A percentile compares a stretch with the other conserved stretches of the same genome.
phyloP scores from a whole-genome alignment of 176 grass and related monocot species.

The Tillandsia leiboldiana region DNA sequence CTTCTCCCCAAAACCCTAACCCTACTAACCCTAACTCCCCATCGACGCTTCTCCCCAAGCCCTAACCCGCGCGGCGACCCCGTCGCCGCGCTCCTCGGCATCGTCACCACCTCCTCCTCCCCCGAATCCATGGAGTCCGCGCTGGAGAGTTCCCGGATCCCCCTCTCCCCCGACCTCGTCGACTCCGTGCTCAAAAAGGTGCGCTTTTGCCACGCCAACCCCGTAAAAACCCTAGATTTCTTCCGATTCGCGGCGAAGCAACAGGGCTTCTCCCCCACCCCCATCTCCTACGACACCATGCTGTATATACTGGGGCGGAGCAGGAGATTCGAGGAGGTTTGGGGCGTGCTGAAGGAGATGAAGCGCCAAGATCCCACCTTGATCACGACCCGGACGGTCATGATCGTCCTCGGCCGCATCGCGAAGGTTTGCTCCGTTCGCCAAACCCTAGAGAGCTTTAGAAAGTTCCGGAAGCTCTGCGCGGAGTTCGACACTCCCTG shows the following conservation, averaged over 20 bases:
- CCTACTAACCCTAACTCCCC: background rate
- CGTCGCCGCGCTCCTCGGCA: constrained; percentile 35
- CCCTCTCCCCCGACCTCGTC: constrained; percentile 46
- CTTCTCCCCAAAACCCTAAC: background rate
- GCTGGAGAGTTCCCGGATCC: constrained; percentile 30
- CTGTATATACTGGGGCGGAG: constrained; percentile 72
- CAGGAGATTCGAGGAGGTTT: constrained; percentile 48
- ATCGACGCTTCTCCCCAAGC: background rate
- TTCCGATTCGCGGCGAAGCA: constrained; percentile 39
- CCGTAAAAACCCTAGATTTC: constrained; percentile 60
- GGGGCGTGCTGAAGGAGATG: constrained; percentile 37
- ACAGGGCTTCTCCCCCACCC: constrained; percentile 47
- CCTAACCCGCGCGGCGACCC: background rate
- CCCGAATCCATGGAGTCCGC: constrained; percentile 35
- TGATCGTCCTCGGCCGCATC: constrained; percentile 66
- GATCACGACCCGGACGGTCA: constrained; percentile 54
- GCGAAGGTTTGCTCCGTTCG: constrained; percentile 81
- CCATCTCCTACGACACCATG: constrained; percentile 64
- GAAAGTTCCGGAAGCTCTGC: constrained; percentile 43
- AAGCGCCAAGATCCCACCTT: constrained; percentile 33
- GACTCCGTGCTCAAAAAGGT: constrained; percentile 65
- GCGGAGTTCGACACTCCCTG: constrained; percentile 27
- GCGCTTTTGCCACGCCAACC: constrained; percentile 72
- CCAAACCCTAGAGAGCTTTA: constrained; percentile 63
- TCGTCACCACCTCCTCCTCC: constrained; percentile 47